Base-by-base conservation (phyloP, 2,329 filamentous ascomycete species). In the Talaromyces marneffei region DNA sequence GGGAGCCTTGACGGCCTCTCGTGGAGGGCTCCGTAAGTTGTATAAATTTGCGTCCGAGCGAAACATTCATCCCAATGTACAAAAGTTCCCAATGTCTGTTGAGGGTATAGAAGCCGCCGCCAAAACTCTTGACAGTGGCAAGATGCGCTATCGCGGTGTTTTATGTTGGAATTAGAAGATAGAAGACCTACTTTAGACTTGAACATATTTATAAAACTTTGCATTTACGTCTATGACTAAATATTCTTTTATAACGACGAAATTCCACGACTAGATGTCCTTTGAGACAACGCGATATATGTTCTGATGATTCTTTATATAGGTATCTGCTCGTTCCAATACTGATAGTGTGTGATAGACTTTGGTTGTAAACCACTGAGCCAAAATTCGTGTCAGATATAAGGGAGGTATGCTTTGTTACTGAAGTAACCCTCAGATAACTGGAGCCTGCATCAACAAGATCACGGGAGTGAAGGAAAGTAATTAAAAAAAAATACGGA, bases 1-100 rank as follows among this genome's bases (percentile, higher is more conserved):
- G 40, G 53, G 59, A 55, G 42, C 52, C 4, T 31, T 61, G 39
- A 53, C 46, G n/a, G 37, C 57, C 25, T 60, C 57, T 18, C 57
- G 57, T 12, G 18, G 27, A 10, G 31, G 46, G 7, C 46, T 60
- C 20, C 57, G 57, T 4, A 33, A 52, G 25, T 31, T 60, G 10
- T 54, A 44, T 27, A 35, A 60, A 37, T 60, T 60, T 9, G 48
- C 29, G 14, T 25, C 58, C 8, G 48, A 53, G 37, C n/a, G 46
- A 18, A 8, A 37, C 9, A 60, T 60, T 14, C 48, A 55, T 23
- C 58, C 58, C 9, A 46, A 12, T 2, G n/a, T 60, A 2, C 46
- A 60, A 37, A 60, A 35, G 8, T 60, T 60, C 48, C 37, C 58
- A 14, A 53, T 54, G 46, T 55, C 48, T 16, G 20, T 42, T 18